These are phyloP conservation scores for Colletotrichum destructivum DNA, from an alignment of 2,329 filamentous ascomycete species.

Conservation along the genomic window DNA sequence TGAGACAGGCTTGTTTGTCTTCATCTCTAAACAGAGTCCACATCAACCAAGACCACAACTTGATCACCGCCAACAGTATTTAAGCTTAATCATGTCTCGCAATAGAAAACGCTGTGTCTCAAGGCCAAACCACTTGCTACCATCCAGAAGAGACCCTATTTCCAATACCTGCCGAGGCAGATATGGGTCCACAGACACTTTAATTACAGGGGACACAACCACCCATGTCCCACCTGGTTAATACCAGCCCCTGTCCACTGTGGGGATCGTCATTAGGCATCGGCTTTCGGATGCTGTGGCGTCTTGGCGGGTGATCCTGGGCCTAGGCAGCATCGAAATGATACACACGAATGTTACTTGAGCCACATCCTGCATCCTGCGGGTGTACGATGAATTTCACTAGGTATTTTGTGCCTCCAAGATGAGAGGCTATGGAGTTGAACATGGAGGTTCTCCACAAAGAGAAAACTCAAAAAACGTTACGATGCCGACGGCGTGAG, in stretches of 20 bases:
- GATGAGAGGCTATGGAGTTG: rapidly evolving
- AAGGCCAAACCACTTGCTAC: background rate
- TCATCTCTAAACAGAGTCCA: background rate
- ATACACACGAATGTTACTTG: background rate
- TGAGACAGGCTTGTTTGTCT: no score
- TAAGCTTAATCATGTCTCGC: background rate
- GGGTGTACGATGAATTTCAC: no score
- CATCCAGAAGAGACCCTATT: background rate
- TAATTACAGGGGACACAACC: background rate
- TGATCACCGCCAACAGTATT: background rate
- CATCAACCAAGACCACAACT: background rate
- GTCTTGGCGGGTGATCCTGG: constrained; percentile 5
- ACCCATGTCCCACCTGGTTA: background rate
- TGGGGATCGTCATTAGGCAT: background rate
- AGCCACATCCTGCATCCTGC: constrained; percentile 18
- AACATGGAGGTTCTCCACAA: no score
- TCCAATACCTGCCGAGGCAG: no score
- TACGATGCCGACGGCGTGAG: no score
- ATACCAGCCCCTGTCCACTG: constrained; percentile 1
- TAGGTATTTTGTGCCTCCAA: no score
- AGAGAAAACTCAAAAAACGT: no score
- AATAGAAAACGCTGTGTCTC: background rate
- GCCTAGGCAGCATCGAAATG: background rate
- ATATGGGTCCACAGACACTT: background rate
- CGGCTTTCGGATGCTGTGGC: background rate